These are phyloP conservation scores for Bryoerythrophyllum caledonicum DNA, from an alignment of 225 moss, liverwort and hornwort genomes.

Conservation along the genomic window DNA sequence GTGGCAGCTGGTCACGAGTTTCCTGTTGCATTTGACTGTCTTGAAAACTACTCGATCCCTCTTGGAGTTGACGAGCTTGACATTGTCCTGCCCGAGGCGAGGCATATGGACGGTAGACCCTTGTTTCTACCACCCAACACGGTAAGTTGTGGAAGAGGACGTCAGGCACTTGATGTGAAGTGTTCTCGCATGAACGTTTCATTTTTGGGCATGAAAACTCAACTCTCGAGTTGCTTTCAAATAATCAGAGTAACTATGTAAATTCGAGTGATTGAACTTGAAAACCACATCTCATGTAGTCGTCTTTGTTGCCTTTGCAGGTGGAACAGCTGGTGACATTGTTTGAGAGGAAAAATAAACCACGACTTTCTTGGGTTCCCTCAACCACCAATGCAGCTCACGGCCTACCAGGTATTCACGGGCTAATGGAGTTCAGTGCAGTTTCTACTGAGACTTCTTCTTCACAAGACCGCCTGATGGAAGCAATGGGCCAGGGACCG, in stretches of 20 bases:
- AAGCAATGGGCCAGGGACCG: constrained; percentile 27
- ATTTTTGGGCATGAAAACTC: background rate
- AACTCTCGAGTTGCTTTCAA: constrained; percentile 6
- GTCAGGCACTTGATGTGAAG: background rate
- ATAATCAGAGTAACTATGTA: background rate
- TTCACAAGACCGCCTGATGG: constrained; percentile 31
- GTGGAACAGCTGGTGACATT: constrained; percentile 36
- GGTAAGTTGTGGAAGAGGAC: constrained; percentile 27
- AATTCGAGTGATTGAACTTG: background rate
- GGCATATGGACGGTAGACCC: constrained; percentile 41
- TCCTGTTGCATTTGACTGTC: constrained; percentile 43
- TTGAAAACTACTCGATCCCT: constrained; percentile 42
- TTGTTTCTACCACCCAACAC: constrained; percentile 35
- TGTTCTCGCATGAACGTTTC: background rate
- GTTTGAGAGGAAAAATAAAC: constrained; percentile 45
- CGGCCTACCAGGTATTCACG: constrained; percentile 23
- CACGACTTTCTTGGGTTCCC: constrained; percentile 36
- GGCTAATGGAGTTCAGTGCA: constrained; percentile 24
- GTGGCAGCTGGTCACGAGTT: constrained; percentile 32
- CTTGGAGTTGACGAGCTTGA: constrained; percentile 37
- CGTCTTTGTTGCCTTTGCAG: constrained; percentile 24
- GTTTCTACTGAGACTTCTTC: constrained; percentile 22
- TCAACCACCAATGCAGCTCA: constrained; percentile 26
- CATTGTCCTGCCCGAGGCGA: constrained; percentile 38
- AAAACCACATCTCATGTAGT: constrained; percentile 8